Evolutionary conservation across 1,139 yeast species (phyloP), one percentile per base, ranked within the genome.

Genomic region (Barnettozyma hawaiiensis): DNA sequence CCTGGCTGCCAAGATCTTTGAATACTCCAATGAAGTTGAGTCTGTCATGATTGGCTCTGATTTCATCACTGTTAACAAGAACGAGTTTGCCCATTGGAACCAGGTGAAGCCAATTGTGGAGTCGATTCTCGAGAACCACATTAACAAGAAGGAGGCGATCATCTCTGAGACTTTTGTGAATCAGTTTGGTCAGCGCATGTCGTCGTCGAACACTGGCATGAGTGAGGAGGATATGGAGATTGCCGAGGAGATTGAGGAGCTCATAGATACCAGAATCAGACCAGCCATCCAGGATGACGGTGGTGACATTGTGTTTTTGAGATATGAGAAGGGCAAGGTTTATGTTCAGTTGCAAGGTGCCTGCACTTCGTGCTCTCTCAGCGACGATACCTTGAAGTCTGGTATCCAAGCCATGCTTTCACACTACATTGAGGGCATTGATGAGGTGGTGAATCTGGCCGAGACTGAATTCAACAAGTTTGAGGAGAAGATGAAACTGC

Each of bases 211-310:
- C 58, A 3, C 9, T 10, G 37, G 19, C 6, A 14, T 34, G 28
- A 34, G 28, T 14, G 73, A 66, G 42, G 73, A 69, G 39, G 72
- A 69, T 37, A 59, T 61, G 43, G 74, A 70, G 62, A 79, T 89
- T 4, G 85, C 89, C 38, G 78, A 85, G 26, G 85, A 92, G 83
- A 87, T 92, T 57, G 87, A 89, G 56, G 99, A 92, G 63, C 72
- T 92, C 40, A 84, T 92, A 44, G 92, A 86, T 56, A 92, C 99
- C 5, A 76, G 97, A 58, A 89, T 92, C 47, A 77, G 97, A 55
- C 98, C 99, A 1, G 97, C 97, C 0, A 82, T 84, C 47, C 85
- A 81, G 62, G 94, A 84, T 49, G 94, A 84, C 59, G 94, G 94
- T 44, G 94, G 94, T 24, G 94, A 84, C 59, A 81, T 84, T 45